phyloP scores from a whole-genome alignment of 2,329 filamentous ascomycete species.

The Juglanconis oblonga region DNA sequence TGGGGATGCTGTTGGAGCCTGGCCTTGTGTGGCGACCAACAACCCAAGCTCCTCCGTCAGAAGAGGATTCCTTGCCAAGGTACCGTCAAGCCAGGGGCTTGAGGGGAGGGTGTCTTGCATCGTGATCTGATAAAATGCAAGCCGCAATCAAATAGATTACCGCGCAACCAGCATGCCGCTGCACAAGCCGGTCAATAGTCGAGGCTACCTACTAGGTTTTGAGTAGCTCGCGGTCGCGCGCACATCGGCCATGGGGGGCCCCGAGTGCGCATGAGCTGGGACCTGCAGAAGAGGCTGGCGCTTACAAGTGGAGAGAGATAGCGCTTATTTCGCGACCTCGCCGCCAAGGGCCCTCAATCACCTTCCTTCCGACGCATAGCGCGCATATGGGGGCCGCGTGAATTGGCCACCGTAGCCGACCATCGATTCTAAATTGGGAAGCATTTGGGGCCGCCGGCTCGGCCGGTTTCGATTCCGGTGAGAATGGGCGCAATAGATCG shows the following conservation, averaged over 20 bases:
- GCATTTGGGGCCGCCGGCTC: neutral
- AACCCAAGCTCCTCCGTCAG: neutral
- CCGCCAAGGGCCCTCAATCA: neutral
- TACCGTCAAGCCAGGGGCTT: too few species aligned
- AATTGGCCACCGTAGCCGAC: neutral
- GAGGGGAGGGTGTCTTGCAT: neutral
- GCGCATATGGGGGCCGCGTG: neutral
- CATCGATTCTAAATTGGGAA: slow-evolving; percentile 1
- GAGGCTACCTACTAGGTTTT: too few species aligned
- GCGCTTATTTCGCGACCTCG: too few species aligned
- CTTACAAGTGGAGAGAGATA: too few species aligned
- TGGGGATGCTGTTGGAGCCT: neutral
- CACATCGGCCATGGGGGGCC: too few species aligned
- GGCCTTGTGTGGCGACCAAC: neutral
- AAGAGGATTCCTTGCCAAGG: neutral
- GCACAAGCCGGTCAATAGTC: too few species aligned
- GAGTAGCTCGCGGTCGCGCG: too few species aligned
- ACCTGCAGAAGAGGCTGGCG: too few species aligned
- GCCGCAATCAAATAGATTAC: neutral
- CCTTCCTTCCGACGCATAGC: neutral
- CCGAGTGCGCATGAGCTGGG: too few species aligned
- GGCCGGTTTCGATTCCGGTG: too few species aligned
- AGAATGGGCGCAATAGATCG: too few species aligned
- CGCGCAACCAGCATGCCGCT: neutral
- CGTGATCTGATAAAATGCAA: neutral